Percentiles rank a stretch among this genome's conserved stretches.
phyloP scores from a whole-genome alignment of 164 flowering plant genomes.

The Aristolochia fimbriata region DNA sequence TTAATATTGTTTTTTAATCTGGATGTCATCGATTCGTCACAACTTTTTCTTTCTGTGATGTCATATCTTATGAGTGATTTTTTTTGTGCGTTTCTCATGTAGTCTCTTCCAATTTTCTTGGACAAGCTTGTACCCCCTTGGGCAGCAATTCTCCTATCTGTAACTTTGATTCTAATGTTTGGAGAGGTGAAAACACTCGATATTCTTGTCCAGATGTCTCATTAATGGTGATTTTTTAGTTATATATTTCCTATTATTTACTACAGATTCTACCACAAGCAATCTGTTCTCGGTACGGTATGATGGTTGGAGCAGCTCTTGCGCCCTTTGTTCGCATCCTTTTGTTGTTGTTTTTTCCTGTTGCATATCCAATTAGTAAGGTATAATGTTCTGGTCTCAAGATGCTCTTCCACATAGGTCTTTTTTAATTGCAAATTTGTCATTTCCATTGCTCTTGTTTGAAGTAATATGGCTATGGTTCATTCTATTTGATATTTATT shows the following conservation, averaged over 20 bases:
- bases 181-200: conserved; percentile 47
- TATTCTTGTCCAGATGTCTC: not conserved
- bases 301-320: conserved; percentile 52
- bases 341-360: conserved; percentile 36
- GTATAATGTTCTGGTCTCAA: conserved; percentile 15
- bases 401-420: not conserved
- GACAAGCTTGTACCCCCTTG: conserved; percentile 54
- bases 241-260: not conserved
- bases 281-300: conserved; percentile 55
- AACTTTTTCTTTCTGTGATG: not conserved
- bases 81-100: not conserved
- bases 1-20: not conserved
- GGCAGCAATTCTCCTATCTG: conserved; percentile 57
- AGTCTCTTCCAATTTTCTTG: conserved; percentile 68
- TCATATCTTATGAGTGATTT: not conserved
- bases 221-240: not conserved
- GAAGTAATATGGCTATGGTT: too few species aligned
- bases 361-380: conserved; percentile 69
- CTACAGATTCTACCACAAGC: conserved; percentile 67
- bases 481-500: too few species aligned
- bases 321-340: conserved; percentile 41
- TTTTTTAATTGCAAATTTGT: not conserved
- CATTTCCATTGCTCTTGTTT: too few species aligned
- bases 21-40: conserved; percentile 1
- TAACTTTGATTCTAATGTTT: conserved; percentile 54